Percentiles rank a stretch among this genome's conserved stretches.
Evolutionary conservation across 1,139 yeast genomes (phyloP).

Genomic region (Saccharomyces hybrid): DNA sequence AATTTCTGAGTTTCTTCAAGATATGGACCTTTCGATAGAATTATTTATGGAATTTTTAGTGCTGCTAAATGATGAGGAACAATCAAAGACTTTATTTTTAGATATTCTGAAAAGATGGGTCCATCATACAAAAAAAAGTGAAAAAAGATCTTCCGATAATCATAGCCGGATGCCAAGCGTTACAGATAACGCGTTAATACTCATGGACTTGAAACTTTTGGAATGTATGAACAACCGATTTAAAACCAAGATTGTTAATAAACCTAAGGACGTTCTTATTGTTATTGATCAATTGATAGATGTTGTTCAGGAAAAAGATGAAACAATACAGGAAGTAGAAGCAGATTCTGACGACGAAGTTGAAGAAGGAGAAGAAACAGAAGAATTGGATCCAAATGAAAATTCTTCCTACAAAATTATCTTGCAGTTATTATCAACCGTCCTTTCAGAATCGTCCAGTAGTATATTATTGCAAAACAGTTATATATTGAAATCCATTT

Average conservation of each 20-base stretch:
- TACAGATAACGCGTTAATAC: constrained; percentile 46
- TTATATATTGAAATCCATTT: constrained; percentile 10
- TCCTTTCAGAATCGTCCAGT: constrained; percentile 30
- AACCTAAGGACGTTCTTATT: constrained; percentile 52
- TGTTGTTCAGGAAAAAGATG: constrained; percentile 20
- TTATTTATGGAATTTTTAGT: constrained; percentile 43
- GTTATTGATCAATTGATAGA: constrained; percentile 46
- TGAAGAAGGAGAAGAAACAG: constrained; percentile 37
- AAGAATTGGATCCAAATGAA: constrained; percentile 29
- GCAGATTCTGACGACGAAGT: constrained; percentile 39
- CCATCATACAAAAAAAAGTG: constrained; percentile 16
- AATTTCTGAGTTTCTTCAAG: constrained; percentile 32
- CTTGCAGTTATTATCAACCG: constrained; percentile 48
- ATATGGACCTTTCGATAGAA: constrained; percentile 47
- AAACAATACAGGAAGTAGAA: constrained; percentile 25
- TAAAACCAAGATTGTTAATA: constrained; percentile 52
- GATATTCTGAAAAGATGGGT: constrained; percentile 56
- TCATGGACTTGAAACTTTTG: constrained; percentile 57
- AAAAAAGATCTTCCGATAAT: constrained; percentile 11
- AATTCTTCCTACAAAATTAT: constrained; percentile 27
- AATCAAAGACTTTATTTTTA: constrained; percentile 45
- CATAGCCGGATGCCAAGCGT: constrained; percentile 34
- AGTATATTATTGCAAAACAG: constrained; percentile 5
- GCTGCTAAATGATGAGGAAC: constrained; percentile 44
- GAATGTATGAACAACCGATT: constrained; percentile 57